A percentile compares a stretch with the other conserved stretches of the same genome.
Evolutionary conservation across 2,329 filamentous ascomycete genomes (phyloP).

Genomic region (Pleomassaria siparia): DNA sequence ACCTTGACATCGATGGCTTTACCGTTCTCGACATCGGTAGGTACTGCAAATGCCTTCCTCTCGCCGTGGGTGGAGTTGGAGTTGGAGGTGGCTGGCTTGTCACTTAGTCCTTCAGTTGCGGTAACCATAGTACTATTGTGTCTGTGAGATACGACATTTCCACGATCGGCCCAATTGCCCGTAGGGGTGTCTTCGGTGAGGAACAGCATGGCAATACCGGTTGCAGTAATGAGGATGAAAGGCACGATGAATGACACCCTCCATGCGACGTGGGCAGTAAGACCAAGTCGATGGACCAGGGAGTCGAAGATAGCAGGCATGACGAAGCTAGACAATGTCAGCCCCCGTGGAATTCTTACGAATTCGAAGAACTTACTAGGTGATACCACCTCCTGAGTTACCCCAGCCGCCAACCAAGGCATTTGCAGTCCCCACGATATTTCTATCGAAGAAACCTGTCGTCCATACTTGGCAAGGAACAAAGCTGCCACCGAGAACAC

Average conservation of each 20-base stretch:
- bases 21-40: conserved; percentile 48
- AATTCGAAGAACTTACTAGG: conserved; percentile 55
- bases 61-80: conserved; percentile 44
- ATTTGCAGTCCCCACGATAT: conserved; percentile 86
- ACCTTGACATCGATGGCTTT: conserved; percentile 53
- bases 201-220: conserved; percentile 69
- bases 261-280: conserved; percentile 73
- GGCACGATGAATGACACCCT: conserved; percentile 82
- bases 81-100: conserved; percentile 36
- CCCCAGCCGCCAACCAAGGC: conserved; percentile 82
- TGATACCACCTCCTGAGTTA: conserved; percentile 86
- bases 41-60: conserved; percentile 28
- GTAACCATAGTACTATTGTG: conserved; percentile 53
- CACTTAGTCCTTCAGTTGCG: conserved; percentile 54
- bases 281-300: conserved; percentile 60
- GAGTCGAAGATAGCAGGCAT: conserved; percentile 90
- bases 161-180: conserved; percentile 77
- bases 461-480: conserved; percentile 92
- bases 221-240: conserved; percentile 70
- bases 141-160: conserved; percentile 58
- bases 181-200: conserved; percentile 80
- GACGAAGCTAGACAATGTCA: conserved; percentile 58
- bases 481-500: conserved; percentile 75
- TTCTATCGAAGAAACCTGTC: conserved; percentile 91
- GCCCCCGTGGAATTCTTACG: not conserved